Conservation (phyloP, 768 basidiomycete genomes). For the Suillus weaverae region DNA sequence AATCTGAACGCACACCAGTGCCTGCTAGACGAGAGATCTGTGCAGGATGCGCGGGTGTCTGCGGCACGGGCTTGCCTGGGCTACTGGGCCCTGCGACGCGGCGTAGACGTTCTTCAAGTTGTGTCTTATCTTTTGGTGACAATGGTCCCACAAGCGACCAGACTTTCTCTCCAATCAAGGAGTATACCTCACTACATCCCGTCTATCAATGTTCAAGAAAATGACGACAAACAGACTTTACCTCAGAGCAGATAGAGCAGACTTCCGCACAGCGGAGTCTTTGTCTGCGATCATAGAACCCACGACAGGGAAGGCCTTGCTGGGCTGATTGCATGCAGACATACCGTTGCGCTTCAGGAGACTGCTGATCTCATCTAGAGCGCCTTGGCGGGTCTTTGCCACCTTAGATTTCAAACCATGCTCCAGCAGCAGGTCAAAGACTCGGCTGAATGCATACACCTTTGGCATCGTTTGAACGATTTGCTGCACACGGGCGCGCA, state of each 20-base stretch:
- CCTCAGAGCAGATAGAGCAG: conserved; percentile 82
- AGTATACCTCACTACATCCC: conserved; percentile 69
- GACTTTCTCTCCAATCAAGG: conserved; percentile 80
- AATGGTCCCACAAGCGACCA: conserved; percentile 78
- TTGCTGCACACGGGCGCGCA: conserved; percentile 75
- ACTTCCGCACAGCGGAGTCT: conserved; percentile 85
- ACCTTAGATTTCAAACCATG: conserved; percentile 89
- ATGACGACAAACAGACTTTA: conserved; percentile 33
- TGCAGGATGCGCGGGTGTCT: conserved; percentile 41
- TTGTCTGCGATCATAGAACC: conserved; percentile 85
- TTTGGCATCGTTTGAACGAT: conserved; percentile 85
- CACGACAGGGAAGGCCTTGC: conserved; percentile 75
- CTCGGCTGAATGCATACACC: conserved; percentile 89
- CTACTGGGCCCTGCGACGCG: conserved; percentile 70
- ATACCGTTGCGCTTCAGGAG: conserved; percentile 83
- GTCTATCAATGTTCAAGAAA: conserved; percentile 11
- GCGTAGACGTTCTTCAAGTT: conserved; percentile 86
- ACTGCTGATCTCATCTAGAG: conserved; percentile 76
- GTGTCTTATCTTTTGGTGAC: conserved; percentile 85
- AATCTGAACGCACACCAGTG: conserved; percentile 46
- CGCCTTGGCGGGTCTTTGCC: conserved; percentile 86
- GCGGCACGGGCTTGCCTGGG: conserved; percentile 41
- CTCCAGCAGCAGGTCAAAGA: conserved; percentile 86
- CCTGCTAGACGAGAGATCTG: conserved; percentile 57
- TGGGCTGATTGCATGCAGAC: conserved; percentile 71